Evolutionary conservation across 306 rosid genomes (phyloP), one percentile per base, ranked within the genome.

Genomic region (Inga oerstediana): DNA sequence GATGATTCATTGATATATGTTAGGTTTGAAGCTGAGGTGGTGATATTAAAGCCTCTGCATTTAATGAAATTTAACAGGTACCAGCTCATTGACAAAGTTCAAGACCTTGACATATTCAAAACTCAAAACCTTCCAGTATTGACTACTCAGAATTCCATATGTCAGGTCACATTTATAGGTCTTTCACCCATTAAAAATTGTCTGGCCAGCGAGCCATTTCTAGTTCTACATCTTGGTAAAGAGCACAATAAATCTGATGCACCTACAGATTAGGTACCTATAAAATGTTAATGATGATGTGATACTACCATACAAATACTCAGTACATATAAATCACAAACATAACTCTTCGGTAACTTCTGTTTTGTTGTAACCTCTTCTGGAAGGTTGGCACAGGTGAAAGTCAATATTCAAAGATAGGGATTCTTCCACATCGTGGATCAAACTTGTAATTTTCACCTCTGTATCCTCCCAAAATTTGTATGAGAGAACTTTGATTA

Each of bases 101-200:
- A 34, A 67, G 27, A 8, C 73, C 13, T 8, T 17, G 35, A 68
- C 48, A 41, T 1, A 9, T 19, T 39, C 17, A 37, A 49, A 39
- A 70, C 41, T 14, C 48, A 10, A 10, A 70, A 19, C 9, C 51
- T n/a, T 41, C 35, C 34, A 71, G 14, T 30, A 43, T 71, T n/a
- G 75, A 71, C 34, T 41, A 9, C 14, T 15, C 48, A 1, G 14
- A 0, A 20, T 8, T 69, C 9, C 46, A 19, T 19, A 9, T 69
- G 74, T 39, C 51, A 69, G 41, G 46, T 69, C 74, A 41, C 74
- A 69, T 69, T 69, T 69, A 39, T 41, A 43, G 30, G 51, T 19
- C 74, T 19, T 39, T 17, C 49, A 19, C 14, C 74, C 30, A n/a
- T 4, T 19, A 15, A 19, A 35, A 70, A 32, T 32, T 65, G 71